phyloP scores from a whole-genome alignment of 306 rosid species.

The Sicyos edulis region DNA sequence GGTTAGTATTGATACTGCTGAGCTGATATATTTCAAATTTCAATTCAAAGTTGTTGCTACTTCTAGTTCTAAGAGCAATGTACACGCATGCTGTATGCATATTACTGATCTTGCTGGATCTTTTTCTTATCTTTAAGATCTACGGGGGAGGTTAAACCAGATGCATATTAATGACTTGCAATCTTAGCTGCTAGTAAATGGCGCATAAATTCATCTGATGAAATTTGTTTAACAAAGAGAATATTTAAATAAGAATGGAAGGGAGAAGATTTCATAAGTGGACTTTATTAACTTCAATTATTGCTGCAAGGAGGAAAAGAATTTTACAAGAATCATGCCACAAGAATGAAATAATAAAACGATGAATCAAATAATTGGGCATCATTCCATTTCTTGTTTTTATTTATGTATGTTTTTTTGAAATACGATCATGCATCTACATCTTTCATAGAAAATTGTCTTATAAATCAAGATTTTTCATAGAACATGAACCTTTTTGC shows the following conservation, averaged over 20 bases:
- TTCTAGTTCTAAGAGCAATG: background rate
- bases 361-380: background rate
- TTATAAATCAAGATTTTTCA: background rate
- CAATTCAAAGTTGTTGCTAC: background rate
- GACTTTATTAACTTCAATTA: background rate
- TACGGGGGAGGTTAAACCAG: background rate
- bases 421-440: background rate
- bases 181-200: background rate
- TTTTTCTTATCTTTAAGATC: background rate
- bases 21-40: background rate
- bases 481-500: background rate
- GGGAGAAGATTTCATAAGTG: constrained; percentile 9
- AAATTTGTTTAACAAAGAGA: background rate
- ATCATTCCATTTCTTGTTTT: background rate
- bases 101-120: constrained; percentile 2
- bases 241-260: background rate
- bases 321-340: constrained; percentile 6
- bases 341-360: background rate
- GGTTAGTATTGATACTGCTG: constrained; percentile 34
- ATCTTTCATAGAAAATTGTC: background rate
- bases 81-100: background rate
- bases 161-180: background rate
- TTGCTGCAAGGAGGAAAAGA: background rate
- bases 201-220: background rate
- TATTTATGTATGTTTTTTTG: background rate